These are phyloP conservation scores for Bacidia rubella DNA, from an alignment of 495 filamentous ascomycete species.

Conservation along the genomic window DNA sequence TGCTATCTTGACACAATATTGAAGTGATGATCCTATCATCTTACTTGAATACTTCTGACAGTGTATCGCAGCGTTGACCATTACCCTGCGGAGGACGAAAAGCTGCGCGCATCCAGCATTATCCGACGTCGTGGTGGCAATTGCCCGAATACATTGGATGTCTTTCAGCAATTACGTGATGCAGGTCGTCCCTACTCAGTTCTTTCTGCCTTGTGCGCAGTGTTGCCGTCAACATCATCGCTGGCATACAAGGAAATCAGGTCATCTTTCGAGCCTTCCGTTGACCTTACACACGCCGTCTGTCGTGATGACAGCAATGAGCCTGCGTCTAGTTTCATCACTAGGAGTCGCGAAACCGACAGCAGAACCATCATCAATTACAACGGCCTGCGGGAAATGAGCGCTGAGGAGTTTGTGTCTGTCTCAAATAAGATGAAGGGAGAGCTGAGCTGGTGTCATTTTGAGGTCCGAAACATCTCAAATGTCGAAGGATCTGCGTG, in stretches of 20 bases:
- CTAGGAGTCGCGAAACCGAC: constrained; percentile 42
- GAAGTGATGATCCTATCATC: constrained; percentile 30
- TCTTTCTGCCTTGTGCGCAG: constrained; percentile 27
- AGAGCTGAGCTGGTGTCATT: constrained; percentile 51
- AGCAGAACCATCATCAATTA: constrained; percentile 60
- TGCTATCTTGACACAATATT: constrained; percentile 58
- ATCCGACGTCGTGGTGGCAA: constrained; percentile 56
- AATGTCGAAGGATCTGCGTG: neutral
- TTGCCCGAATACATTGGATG: constrained; percentile 55
- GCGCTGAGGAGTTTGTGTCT: constrained; percentile 36
- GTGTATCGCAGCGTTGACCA: constrained; percentile 41
- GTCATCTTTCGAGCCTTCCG: constrained; percentile 26
- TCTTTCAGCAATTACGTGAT: constrained; percentile 46
- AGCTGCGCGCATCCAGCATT: constrained; percentile 48
- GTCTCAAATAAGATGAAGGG: constrained; percentile 22
- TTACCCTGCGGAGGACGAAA: constrained; percentile 58
- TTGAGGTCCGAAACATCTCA: constrained; percentile 40
- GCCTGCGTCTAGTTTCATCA: constrained; percentile 57
- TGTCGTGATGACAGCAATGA: constrained; percentile 41
- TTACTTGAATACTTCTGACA: neutral
- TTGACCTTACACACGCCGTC: constrained; percentile 42
- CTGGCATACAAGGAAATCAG: constrained; percentile 27
- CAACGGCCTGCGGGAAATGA: constrained; percentile 55
- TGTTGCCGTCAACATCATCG: constrained; percentile 32
- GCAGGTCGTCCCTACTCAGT: constrained; percentile 5